Evolutionary conservation across 495 filamentous ascomycete species (phyloP).

Genomic region (Melanomma pulvis-pyrius): DNA sequence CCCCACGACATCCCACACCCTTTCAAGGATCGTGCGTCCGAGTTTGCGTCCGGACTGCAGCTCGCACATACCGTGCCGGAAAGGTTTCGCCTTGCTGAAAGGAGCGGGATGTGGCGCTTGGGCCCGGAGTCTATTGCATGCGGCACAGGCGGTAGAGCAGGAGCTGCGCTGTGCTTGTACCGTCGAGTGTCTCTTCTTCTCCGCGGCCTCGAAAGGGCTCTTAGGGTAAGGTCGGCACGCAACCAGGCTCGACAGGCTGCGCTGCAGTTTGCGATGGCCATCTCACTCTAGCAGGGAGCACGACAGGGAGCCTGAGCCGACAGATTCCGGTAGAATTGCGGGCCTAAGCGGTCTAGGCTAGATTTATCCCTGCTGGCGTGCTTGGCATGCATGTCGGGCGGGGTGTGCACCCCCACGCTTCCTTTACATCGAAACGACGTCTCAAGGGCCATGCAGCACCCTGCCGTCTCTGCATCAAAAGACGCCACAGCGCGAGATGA

Average conservation of each 20-base stretch:
- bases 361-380: conserved; percentile 12
- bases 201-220: not conserved
- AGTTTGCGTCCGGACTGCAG: not conserved
- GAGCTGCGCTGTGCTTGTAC: not conserved
- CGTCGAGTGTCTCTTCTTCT: not conserved
- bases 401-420: conserved; percentile 25
- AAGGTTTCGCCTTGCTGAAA: conserved; percentile 15
- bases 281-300: not conserved
- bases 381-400: conserved; percentile 2
- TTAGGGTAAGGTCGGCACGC: no score
- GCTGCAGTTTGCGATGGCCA: not conserved
- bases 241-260: no score
- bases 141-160: conserved; percentile 15
- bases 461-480: not conserved
- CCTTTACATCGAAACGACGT: not conserved
- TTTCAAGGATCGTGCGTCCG: not conserved
- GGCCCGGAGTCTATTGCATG: not conserved
- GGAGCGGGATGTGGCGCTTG: not conserved
- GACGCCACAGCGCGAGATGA: not conserved
- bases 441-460: not conserved
- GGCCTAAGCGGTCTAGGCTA: not conserved
- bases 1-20: conserved; percentile 4
- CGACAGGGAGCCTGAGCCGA: not conserved
- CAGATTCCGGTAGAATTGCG: not conserved
- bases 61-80: not conserved